A percentile compares a stretch with the other conserved stretches of the same genome.
Conservation (phyloP, 2,329 filamentous ascomycete genomes). For the Didymella exigua region DNA sequence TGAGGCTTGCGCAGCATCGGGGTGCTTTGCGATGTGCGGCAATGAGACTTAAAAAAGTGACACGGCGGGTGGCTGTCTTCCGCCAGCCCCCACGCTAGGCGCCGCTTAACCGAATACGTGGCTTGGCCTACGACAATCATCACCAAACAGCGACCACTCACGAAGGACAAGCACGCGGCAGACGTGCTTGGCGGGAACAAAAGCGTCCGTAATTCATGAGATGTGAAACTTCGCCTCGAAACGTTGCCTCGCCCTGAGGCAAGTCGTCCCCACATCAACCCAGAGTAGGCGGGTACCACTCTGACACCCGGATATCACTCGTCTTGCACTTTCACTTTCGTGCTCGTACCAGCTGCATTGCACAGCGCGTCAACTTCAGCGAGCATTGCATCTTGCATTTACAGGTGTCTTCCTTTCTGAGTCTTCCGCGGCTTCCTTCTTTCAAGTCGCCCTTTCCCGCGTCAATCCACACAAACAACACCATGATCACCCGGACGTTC, state of each 20-base stretch:
- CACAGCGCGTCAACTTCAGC: background rate
- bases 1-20: conserved; percentile 1
- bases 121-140: conserved; percentile 12
- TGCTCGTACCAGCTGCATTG: background rate
- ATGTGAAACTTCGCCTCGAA: conserved; percentile 4
- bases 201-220: conserved; percentile 3
- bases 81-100: background rate
- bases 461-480: background rate
- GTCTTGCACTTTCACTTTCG: background rate
- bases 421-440: background rate
- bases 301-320: background rate
- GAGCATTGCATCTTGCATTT: conserved; percentile 1
- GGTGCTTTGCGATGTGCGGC: background rate
- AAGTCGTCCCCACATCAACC: conserved; percentile 1
- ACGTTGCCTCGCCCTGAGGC: conserved; percentile 6
- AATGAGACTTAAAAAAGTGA: background rate
- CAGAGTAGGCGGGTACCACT: conserved; percentile 6
- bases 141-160: conserved; percentile 3
- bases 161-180: background rate
- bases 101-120: conserved; percentile 10
- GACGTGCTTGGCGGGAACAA: conserved; percentile 2
- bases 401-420: background rate
- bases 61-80: conserved; percentile 3
- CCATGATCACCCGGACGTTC: conserved; percentile 28
- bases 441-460: conserved; percentile 3